Evolutionary conservation across 2,329 filamentous ascomycete species (phyloP).

Genomic region (Fusarium denticulatum): DNA sequence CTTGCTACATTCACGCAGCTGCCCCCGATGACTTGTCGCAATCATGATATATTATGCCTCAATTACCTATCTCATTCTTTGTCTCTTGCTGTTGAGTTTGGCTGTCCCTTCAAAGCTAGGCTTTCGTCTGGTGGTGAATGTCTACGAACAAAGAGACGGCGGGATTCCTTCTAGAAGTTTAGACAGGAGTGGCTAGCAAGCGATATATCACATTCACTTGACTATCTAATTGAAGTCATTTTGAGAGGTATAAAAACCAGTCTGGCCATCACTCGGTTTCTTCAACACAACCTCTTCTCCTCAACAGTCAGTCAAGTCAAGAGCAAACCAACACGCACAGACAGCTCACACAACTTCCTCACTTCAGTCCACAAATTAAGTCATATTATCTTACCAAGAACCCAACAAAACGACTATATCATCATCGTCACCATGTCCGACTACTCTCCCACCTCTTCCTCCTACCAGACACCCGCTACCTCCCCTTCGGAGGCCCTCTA

Average conservation of each 20-base stretch:
- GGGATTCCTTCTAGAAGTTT: not conserved
- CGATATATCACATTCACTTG: not conserved
- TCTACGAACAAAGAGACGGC: not conserved
- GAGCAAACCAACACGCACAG: not conserved
- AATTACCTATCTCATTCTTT: not conserved
- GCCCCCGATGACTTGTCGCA: not conserved
- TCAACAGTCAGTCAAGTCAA: not conserved
- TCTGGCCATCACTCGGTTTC: not conserved
- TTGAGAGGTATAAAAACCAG: not conserved
- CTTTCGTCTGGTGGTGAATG: not conserved
- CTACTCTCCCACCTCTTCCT: not conserved
- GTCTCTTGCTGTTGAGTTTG: not conserved
- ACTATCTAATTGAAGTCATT: not conserved
- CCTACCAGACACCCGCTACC: not conserved
- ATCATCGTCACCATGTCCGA: not conserved
- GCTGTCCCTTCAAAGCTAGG: not conserved
- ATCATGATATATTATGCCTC: not conserved
- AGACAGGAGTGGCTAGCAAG: no score
- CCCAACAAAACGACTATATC: not conserved
- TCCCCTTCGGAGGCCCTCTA: not conserved
- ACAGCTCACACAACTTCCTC: not conserved
- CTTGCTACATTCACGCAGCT: not conserved
- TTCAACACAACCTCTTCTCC: not conserved
- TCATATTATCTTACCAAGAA: not conserved
- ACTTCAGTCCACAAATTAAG: rapidly evolving